These are phyloP conservation scores for Ophiobolus disseminans DNA, from an alignment of 2,329 filamentous ascomycete genomes.

Conservation along the genomic window DNA sequence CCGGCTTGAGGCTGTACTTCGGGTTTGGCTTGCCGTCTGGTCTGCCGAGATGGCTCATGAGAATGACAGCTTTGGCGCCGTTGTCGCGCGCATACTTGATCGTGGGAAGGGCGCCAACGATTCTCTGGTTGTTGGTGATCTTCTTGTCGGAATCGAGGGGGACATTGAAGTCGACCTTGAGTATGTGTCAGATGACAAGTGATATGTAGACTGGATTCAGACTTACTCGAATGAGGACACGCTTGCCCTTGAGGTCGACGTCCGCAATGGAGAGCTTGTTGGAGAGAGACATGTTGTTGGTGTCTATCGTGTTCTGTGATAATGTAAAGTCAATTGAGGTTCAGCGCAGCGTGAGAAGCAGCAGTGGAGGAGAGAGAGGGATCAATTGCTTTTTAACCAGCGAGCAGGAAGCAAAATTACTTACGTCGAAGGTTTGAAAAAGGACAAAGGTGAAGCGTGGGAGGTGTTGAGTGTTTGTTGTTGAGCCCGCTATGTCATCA, in stretches of 20 bases:
- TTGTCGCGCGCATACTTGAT: slow-evolving; percentile 93
- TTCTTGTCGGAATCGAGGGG: slow-evolving; percentile 92
- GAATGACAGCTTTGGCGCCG: slow-evolving; percentile 87
- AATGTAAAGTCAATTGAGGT: slow-evolving; percentile 21
- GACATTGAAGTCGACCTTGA: slow-evolving; percentile 98
- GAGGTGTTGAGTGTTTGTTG: slow-evolving; percentile 26
- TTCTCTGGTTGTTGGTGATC: slow-evolving; percentile 98
- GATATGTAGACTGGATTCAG: slow-evolving; percentile 6
- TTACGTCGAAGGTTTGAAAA: slow-evolving; percentile 25
- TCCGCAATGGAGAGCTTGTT: slow-evolving; percentile 98
- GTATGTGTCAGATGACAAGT: slow-evolving; percentile 15
- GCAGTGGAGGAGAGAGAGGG: neutral
- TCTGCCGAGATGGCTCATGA: slow-evolving; percentile 98
- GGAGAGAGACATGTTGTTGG: slow-evolving; percentile 83
- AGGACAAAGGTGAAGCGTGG: slow-evolving; percentile 10
- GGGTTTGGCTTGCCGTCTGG: slow-evolving; percentile 87
- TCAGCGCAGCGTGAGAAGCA: slow-evolving; percentile 2
- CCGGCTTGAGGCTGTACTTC: slow-evolving; percentile 95
- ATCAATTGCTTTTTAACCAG: slow-evolving; percentile 9
- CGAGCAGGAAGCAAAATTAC: slow-evolving; percentile 10
- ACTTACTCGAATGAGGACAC: slow-evolving; percentile 93
- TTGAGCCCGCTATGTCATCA: slow-evolving; percentile 31
- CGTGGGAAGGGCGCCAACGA: slow-evolving; percentile 91
- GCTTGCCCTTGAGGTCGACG: slow-evolving; percentile 97
- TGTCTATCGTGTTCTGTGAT: slow-evolving; percentile 21